Conservation (phyloP, 768 basidiomycete species). For the Russula sp. region DNA sequence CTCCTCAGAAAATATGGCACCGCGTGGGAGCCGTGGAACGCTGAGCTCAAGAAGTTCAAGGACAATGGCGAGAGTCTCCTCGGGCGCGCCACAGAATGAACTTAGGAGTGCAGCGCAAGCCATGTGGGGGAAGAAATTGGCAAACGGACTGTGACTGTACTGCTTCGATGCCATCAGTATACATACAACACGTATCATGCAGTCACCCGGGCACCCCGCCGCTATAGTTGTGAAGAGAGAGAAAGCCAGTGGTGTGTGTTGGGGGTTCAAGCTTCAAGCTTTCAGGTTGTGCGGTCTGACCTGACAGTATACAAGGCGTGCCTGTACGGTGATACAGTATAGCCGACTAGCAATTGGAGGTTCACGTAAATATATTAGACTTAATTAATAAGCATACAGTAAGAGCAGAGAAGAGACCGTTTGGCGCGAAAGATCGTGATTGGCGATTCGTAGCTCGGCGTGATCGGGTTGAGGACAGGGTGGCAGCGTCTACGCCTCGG, state of each 20-base stretch:
- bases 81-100: neutral
- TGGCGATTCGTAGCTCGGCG: neutral
- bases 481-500: neutral
- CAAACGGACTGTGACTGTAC: neutral
- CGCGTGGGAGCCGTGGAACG: slow-evolving; percentile 81
- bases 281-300: neutral
- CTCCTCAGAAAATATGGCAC: slow-evolving; percentile 80
- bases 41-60: slow-evolving; percentile 69
- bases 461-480: neutral
- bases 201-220: neutral
- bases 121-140: neutral
- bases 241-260: neutral
- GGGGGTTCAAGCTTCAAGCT: neutral
- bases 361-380: too few relatives aligned
- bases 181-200: neutral
- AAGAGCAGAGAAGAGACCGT: neutral
- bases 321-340: neutral
- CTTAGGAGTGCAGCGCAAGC: neutral
- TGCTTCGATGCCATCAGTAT: neutral
- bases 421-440: neutral
- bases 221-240: neutral
- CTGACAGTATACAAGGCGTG: too few relatives aligned
- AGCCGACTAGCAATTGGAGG: neutral
- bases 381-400: too few relatives aligned
- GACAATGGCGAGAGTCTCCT: slow-evolving; percentile 47